Evolutionary conservation across 2,329 filamentous ascomycete genomes (phyloP), one percentile per base, ranked within the genome.

Genomic region (Nectriaceae sp.): DNA sequence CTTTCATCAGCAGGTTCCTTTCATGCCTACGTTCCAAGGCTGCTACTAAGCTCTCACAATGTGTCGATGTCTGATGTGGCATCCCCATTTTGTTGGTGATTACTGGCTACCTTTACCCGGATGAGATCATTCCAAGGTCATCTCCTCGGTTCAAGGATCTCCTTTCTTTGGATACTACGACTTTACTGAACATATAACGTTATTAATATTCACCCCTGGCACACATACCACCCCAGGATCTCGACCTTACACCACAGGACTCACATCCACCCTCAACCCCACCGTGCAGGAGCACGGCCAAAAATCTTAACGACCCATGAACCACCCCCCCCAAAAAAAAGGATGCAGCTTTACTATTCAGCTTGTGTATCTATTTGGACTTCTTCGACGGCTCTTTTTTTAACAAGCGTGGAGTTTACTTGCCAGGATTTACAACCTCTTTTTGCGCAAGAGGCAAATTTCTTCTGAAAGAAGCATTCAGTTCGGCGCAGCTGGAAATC

Each of bases 1-100:
- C 20, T 80, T 81, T 48, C 77, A 80, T 50, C 75, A 77, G 39
- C 78, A 78, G 65, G 73, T 79, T 49, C 73, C 76, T 26, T 68
- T 81, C 44, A 73, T 82, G 57, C 68, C 73, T 42, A 73, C 77
- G 50, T 73, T 79, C 47, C 78, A 77, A 64, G 75, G 76, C 49
- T 80, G 77, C 65, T 80, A 77, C 37, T 70, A 58, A 59, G 53
- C 31, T 24, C 21, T 18, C 31, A 24, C 16, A 26, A 35, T 24
- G 39, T 26, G 4, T 21, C 8, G 42, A 33, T 39, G 20, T 29
- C 16, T 11, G 36, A 41, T 16, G 40, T 44, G 37, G 43, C 40
- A 11, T 22, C 22, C n/a, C 31, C 22, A 56, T 38, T 33, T 40
- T 22, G 29, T 36, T 39, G 45, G 49, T 11, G 38, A 47, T 31